Evolutionary conservation across 1,284 basidiomycete genomes (phyloP).

Genomic region (Rhodotorula sp.): DNA sequence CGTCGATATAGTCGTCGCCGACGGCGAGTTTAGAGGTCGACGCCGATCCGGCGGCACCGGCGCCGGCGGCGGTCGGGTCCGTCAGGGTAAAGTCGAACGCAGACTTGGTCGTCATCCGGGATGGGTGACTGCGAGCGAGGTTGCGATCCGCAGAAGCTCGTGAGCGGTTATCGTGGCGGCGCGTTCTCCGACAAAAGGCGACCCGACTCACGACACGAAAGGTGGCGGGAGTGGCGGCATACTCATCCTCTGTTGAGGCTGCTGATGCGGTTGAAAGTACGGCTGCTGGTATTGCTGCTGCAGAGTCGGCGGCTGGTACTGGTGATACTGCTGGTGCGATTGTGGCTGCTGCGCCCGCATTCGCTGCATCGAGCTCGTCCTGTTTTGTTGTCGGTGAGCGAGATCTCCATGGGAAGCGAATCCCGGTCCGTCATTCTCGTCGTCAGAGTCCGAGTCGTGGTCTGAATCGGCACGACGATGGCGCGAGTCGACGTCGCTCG

Average conservation of each 20-base stretch:
- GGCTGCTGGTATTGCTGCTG: background rate
- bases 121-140: background rate
- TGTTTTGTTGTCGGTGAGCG: background rate
- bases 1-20: conserved; percentile 4
- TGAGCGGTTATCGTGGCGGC: background rate
- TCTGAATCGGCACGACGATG: background rate
- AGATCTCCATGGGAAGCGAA: conserved; percentile 14
- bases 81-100: background rate
- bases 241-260: background rate
- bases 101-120: background rate
- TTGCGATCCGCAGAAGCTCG: too few species aligned
- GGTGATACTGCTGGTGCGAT: background rate
- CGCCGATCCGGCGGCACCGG: too few species aligned
- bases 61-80: background rate
- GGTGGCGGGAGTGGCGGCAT: background rate
- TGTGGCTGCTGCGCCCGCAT: background rate
- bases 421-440: conserved; percentile 12
- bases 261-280: background rate
- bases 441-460: background rate
- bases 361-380: background rate
- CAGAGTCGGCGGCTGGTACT: background rate
- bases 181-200: too few species aligned
- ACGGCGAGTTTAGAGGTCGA: background rate
- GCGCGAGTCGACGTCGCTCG: background rate
- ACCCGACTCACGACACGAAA: conserved; percentile 2